A percentile compares a stretch with the other conserved stretches of the same genome.
Evolutionary conservation across 352 stramenopile species (phyloP).

Genomic region (Globisporangium heterothallicum): DNA sequence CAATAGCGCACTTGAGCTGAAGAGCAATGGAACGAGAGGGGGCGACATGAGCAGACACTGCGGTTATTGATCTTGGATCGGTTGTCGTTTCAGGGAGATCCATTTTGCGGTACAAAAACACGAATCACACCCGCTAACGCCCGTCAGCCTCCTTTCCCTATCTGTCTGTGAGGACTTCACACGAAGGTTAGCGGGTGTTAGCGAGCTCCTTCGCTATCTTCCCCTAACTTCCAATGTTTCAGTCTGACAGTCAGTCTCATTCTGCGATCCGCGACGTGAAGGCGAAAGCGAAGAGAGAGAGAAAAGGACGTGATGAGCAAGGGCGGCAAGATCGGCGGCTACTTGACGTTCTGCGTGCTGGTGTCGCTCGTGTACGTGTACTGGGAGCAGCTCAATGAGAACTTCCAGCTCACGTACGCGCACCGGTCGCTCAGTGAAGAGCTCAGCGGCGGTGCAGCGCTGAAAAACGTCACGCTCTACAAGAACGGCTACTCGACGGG

Average conservation of each 20-base stretch:
- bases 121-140: background rate
- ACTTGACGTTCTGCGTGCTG: slow-evolving; percentile 30
- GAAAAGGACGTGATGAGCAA: slow-evolving; percentile 63
- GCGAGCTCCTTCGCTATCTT: background rate
- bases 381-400: slow-evolving; percentile 50
- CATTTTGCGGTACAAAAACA: background rate
- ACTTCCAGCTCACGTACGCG: slow-evolving; percentile 59
- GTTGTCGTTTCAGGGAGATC: too few species aligned
- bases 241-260: background rate
- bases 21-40: background rate
- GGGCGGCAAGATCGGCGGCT: slow-evolving; percentile 30
- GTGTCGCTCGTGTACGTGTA: slow-evolving; percentile 44
- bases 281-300: background rate
- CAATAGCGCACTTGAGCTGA: too few species aligned
- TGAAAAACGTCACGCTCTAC: slow-evolving; percentile 73
- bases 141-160: background rate
- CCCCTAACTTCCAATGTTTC: too few species aligned
- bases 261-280: background rate
- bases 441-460: slow-evolving; percentile 16
- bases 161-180: too few species aligned
- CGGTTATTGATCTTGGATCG: background rate
- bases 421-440: slow-evolving; percentile 44
- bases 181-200: background rate
- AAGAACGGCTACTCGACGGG: slow-evolving; percentile 77
- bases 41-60: background rate